Evolutionary conservation across 352 stramenopile genomes (phyloP).

Genomic region (Phytopythium aichiense): DNA sequence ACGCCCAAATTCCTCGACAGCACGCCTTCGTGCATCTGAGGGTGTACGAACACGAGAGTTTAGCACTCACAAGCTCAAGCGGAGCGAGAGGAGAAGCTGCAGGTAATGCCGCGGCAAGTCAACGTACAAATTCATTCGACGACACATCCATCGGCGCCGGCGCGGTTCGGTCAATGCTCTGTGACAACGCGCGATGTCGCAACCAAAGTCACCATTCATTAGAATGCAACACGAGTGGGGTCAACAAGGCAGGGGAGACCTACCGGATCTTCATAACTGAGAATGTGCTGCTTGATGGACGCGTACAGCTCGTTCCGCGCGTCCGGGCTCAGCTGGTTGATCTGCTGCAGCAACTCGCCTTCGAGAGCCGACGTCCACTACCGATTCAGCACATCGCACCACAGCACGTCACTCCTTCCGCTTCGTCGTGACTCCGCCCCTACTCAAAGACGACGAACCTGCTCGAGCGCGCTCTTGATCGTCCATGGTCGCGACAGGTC

Average conservation of each 20-base stretch:
- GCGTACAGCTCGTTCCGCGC: conserved; percentile 56
- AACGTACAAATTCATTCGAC: conserved; percentile 63
- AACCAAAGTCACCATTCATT: neutral
- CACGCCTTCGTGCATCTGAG: conserved; percentile 71
- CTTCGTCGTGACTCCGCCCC: neutral
- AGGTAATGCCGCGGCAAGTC: no score
- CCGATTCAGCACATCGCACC: neutral
- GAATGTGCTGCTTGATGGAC: conserved; percentile 65
- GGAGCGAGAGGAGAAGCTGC: neutral
- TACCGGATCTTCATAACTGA: conserved; percentile 78
- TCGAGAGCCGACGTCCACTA: conserved; percentile 77
- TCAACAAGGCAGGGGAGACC: neutral
- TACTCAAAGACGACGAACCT: conserved; percentile 14
- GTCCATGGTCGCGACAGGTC: conserved; percentile 77
- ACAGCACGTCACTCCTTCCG: neutral
- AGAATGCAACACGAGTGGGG: no score
- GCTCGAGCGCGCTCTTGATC: conserved; percentile 76
- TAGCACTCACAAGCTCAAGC: neutral
- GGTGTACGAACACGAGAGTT: neutral
- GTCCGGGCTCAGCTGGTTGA: conserved; percentile 52
- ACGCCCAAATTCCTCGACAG: conserved; percentile 78
- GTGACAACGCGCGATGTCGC: neutral
- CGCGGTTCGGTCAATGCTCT: conserved; percentile 57
- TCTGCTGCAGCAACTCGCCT: conserved; percentile 64
- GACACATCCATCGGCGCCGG: conserved; percentile 50